A percentile compares a stretch with the other conserved stretches of the same genome.
phyloP scores from a whole-genome alignment of 371 early-diverging fungal species.

The Mucor irregularis region DNA sequence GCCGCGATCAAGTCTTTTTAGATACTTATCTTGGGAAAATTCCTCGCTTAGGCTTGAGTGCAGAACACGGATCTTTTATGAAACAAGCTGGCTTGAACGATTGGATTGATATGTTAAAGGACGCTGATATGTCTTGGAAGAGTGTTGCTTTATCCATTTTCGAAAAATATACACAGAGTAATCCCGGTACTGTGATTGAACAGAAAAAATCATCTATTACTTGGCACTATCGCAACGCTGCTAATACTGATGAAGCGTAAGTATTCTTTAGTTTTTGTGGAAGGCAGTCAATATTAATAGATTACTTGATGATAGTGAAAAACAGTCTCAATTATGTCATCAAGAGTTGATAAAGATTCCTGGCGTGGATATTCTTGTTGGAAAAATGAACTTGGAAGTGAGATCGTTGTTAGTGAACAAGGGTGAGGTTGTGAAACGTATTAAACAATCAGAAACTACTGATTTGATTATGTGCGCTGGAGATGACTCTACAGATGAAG shows the following conservation, averaged over 20 bases:
- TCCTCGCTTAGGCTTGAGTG: constrained; percentile 71
- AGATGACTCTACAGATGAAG: constrained; percentile 97
- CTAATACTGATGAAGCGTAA: constrained; percentile 35
- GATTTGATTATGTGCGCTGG: constrained; percentile 95
- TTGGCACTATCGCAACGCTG: constrained; percentile 90
- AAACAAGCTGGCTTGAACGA: constrained; percentile 75
- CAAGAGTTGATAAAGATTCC: constrained; percentile 78
- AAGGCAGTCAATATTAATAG: neutral
- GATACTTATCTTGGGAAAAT: constrained; percentile 79
- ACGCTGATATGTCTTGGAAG: constrained; percentile 86
- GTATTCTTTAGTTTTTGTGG: constrained; percentile 68
- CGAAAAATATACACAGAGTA: constrained; percentile 84
- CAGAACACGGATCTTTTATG: constrained; percentile 76
- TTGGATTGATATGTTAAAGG: constrained; percentile 86
- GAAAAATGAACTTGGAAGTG: constrained; percentile 97
- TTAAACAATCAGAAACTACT: constrained; percentile 23
- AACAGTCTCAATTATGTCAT: constrained; percentile 80
- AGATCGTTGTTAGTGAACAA: constrained; percentile 79
- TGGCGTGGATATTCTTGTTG: constrained; percentile 93
- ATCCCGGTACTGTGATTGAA: constrained; percentile 91
- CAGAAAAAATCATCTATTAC: constrained; percentile 83
- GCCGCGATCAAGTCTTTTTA: constrained; percentile 64
- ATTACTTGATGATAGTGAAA: constrained; percentile 26
- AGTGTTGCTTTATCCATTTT: constrained; percentile 86
- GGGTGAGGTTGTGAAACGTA: constrained; percentile 94